phyloP scores from a whole-genome alignment of 345 rosid species.

The Euphorbia pulcherrima region DNA sequence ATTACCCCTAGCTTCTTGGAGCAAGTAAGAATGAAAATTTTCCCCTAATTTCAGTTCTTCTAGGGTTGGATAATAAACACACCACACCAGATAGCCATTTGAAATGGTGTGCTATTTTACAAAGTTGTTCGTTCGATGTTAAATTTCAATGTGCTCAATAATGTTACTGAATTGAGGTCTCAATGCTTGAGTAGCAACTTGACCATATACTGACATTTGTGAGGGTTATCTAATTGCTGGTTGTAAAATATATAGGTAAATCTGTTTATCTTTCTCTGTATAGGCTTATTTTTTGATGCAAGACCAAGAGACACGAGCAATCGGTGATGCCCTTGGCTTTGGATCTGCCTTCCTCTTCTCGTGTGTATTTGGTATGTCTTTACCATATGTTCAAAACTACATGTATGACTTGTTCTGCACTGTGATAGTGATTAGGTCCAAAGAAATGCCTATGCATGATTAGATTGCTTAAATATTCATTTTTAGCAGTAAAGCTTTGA shows the following conservation, averaged over 20 bases:
- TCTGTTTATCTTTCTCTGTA: conserved; percentile 8
- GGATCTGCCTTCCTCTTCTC: conserved; percentile 75
- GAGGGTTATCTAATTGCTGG: neutral
- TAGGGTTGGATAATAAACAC: neutral
- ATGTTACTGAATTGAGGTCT: neutral
- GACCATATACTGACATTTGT: neutral
- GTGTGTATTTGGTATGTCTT: conserved; percentile 55
- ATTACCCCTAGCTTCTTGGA: neutral
- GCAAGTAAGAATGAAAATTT: neutral
- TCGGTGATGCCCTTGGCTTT: conserved; percentile 72
- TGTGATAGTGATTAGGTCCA: neutral
- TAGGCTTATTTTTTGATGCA: conserved; percentile 69
- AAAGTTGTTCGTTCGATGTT: neutral
- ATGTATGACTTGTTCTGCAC: neutral
- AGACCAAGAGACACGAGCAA: conserved; percentile 58
- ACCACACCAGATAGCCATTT: neutral
- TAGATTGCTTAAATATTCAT: neutral
- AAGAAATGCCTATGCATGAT: neutral
- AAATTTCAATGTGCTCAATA: neutral
- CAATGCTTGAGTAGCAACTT: neutral
- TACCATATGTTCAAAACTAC: neutral
- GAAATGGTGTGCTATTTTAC: neutral
- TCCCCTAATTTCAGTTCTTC: no score
- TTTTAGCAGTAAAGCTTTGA: neutral
- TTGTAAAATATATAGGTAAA: no score